Conservation (phyloP, 352 stramenopile species). For the Phytophthora capsici region DNA sequence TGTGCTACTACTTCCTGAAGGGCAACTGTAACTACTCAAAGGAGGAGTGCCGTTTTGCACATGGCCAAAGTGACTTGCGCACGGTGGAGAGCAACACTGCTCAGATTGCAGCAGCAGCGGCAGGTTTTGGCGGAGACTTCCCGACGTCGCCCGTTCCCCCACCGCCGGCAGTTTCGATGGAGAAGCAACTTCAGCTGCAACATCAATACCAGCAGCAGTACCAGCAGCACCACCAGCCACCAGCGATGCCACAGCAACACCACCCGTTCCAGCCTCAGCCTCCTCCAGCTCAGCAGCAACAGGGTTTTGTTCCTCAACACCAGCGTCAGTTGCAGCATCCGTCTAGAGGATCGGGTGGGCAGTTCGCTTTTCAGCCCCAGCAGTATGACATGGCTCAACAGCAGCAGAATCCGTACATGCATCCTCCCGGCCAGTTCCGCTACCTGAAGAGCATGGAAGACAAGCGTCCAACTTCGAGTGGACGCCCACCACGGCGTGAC, state of each 20-base stretch:
- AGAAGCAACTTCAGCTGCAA: conserved; percentile 66
- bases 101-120: conserved; percentile 51
- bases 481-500: conserved; percentile 52
- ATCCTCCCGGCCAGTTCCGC: conserved; percentile 52
- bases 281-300: conserved; percentile 38
- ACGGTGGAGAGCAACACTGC: conserved; percentile 87
- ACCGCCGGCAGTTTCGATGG: conserved; percentile 36
- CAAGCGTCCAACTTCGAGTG: conserved; percentile 40
- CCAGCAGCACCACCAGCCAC: conserved; percentile 47
- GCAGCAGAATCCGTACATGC: conserved; percentile 43
- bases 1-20: conserved; percentile 91
- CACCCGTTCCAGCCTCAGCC: conserved; percentile 39
- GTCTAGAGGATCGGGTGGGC: conserved; percentile 27
- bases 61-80: conserved; percentile 78
- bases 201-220: conserved; percentile 76
- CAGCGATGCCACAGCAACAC: conserved; percentile 45
- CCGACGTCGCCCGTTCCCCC: conserved; percentile 37
- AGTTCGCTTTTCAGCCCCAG: conserved; percentile 47
- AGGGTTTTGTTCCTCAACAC: conserved; percentile 46
- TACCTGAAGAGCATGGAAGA: conserved; percentile 81
- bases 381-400: conserved; percentile 46
- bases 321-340: conserved; percentile 46
- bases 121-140: conserved; percentile 26
- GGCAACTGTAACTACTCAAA: conserved; percentile 90
- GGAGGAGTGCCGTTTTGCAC: conserved; percentile 88